phyloP scores from a whole-genome alignment of 2,329 filamentous ascomycete species.

The Arthroderma sp. region DNA sequence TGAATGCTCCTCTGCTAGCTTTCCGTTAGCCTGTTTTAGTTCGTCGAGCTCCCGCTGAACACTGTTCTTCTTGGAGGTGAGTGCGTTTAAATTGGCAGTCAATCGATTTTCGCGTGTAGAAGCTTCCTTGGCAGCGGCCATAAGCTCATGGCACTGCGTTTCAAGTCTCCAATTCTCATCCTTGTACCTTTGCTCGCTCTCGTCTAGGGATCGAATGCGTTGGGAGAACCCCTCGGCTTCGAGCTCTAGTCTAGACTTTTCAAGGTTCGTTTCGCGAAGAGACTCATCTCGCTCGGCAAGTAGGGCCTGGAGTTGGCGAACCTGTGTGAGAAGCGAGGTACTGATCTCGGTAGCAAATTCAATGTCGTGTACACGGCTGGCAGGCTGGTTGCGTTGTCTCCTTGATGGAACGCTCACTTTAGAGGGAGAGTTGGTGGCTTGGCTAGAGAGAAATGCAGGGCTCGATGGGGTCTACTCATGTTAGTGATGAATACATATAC shows the following conservation, averaged over 20 bases:
- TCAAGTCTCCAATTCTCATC: conserved; percentile 98
- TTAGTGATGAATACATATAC: conserved; percentile 5
- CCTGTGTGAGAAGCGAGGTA: conserved; percentile 84
- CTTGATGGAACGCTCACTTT: conserved; percentile 80
- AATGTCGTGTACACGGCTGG: conserved; percentile 83
- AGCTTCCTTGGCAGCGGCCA: conserved; percentile 60
- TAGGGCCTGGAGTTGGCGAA: conserved; percentile 75
- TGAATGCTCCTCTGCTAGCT: conserved; percentile 68
- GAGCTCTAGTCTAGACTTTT: conserved; percentile 68
- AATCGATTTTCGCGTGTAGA: conserved; percentile 74
- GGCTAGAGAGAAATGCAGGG: conserved; percentile 68
- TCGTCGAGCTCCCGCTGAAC: conserved; percentile 85
- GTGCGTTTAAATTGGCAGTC: conserved; percentile 55
- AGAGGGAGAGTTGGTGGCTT: conserved; percentile 73
- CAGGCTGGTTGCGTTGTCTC: conserved; percentile 79
- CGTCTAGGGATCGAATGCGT: conserved; percentile 69
- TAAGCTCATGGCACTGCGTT: conserved; percentile 75
- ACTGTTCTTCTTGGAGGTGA: conserved; percentile 62
- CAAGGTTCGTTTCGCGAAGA: conserved; percentile 59
- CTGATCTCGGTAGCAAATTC: conserved; percentile 98
- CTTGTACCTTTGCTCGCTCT: conserved; percentile 92
- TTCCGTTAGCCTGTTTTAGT: conserved; percentile 65
- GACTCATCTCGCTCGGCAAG: conserved; percentile 80
- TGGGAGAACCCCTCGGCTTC: conserved; percentile 70
- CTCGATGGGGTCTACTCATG: conserved; percentile 52